Evolutionary conservation across 2,329 filamentous ascomycete species (phyloP).

Genomic region (Stemphylium beticola): DNA sequence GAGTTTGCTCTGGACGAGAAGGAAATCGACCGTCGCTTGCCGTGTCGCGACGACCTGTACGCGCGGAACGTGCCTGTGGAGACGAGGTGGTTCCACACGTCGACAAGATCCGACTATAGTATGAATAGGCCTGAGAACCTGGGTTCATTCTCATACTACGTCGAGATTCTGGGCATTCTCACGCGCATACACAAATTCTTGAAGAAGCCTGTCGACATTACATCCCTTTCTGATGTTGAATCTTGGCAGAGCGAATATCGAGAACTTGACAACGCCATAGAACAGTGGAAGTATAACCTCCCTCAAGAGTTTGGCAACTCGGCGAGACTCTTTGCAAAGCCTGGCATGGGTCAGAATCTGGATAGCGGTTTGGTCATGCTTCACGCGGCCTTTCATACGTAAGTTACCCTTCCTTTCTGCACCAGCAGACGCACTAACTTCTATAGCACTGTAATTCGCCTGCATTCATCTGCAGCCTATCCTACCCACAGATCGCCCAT

Average conservation of each 20-base stretch:
- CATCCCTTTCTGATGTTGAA: slow-evolving; percentile 81
- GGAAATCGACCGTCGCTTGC: slow-evolving; percentile 85
- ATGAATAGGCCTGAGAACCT: slow-evolving; percentile 78
- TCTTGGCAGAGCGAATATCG: slow-evolving; percentile 88
- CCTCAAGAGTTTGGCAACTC: slow-evolving; percentile 86
- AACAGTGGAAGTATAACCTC: slow-evolving; percentile 82
- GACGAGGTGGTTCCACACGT: slow-evolving; percentile 75
- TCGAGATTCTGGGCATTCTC: slow-evolving; percentile 86
- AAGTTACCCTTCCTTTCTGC: slow-evolving; percentile 44
- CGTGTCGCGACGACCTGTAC: slow-evolving; percentile 87
- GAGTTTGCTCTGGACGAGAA: slow-evolving; percentile 89
- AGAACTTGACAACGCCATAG: slow-evolving; percentile 79
- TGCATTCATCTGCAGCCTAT: slow-evolving; percentile 92
- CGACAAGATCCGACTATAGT: slow-evolving; percentile 63
- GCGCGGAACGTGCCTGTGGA: slow-evolving; percentile 82
- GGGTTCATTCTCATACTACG: slow-evolving; percentile 86
- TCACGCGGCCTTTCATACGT: slow-evolving; percentile 87
- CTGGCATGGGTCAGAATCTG: slow-evolving; percentile 69
- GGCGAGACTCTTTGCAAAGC: slow-evolving; percentile 69
- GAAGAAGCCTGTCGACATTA: slow-evolving; percentile 88
- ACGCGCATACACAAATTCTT: slow-evolving; percentile 88
- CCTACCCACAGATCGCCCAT: slow-evolving; percentile 87
- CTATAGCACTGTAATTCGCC: slow-evolving; percentile 75
- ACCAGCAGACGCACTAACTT: slow-evolving; percentile 23
- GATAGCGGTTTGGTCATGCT: slow-evolving; percentile 90